These are phyloP conservation scores for Psidium friedrichsthalianum DNA, from an alignment of 345 rosid species.

Conservation along the genomic window DNA sequence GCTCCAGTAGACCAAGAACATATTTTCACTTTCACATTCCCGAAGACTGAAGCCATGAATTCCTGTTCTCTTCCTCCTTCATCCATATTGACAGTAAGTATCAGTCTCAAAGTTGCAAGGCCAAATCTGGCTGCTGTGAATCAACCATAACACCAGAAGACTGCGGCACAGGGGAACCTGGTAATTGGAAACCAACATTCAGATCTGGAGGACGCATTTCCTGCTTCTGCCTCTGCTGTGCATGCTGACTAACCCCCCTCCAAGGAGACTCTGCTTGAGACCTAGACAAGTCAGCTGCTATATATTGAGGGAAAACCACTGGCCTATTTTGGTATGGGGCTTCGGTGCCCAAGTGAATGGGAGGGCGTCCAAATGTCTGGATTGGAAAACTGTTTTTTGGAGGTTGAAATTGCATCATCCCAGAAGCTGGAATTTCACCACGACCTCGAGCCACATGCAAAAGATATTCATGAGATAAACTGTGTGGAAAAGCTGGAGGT, in stretches of 20 bases:
- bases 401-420: constrained; percentile 31
- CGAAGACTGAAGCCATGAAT: not conserved
- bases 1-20: not conserved
- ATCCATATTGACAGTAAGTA: not conserved
- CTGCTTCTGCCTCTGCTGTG: constrained; percentile 45
- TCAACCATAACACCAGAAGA: constrained; percentile 64
- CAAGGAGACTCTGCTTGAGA: constrained; percentile 55
- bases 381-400: constrained; percentile 41
- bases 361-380: constrained; percentile 41
- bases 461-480: constrained; percentile 43
- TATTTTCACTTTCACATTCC: not conserved
- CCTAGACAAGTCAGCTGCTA: constrained; percentile 43
- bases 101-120: constrained; percentile 58
- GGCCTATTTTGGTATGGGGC: constrained; percentile 37
- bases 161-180: constrained; percentile 74
- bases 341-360: constrained; percentile 22
- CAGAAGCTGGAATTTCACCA: constrained; percentile 35
- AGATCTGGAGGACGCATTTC: constrained; percentile 78
- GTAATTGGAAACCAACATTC: constrained; percentile 80
- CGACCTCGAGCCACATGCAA: constrained; percentile 32
- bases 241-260: constrained; percentile 41
- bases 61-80: not conserved
- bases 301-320: constrained; percentile 41
- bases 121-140: constrained; percentile 91
- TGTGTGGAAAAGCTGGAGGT: constrained; percentile 43